A percentile compares a stretch with the other conserved stretches of the same genome.
Evolutionary conservation across 305 asterid species (phyloP).

Genomic region (Coffea humblotiana): DNA sequence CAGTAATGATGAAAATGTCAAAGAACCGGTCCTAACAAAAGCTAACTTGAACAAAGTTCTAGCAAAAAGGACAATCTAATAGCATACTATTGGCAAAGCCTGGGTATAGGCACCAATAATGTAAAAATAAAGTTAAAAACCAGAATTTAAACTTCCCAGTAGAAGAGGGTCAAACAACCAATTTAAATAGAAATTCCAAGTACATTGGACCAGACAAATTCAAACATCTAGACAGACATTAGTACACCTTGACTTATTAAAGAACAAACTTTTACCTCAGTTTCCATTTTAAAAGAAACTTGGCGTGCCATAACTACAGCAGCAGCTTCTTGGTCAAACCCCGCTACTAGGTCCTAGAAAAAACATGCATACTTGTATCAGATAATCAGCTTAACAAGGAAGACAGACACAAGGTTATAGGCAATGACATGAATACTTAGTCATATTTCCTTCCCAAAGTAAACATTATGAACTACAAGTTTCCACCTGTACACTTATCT

Average conservation of each 20-base stretch:
- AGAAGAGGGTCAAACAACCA: neutral
- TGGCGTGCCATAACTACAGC: constrained; percentile 96
- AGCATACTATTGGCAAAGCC: neutral
- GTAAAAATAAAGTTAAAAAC: neutral
- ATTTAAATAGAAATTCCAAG: neutral
- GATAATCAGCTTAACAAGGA: neutral
- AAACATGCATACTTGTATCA: neutral
- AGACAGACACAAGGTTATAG: neutral
- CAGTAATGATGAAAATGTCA: neutral
- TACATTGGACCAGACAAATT: constrained; percentile 1
- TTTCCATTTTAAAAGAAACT: constrained; percentile 96
- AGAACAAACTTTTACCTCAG: constrained; percentile 57
- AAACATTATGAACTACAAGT: neutral
- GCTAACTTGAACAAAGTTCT: neutral
- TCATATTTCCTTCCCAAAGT: neutral
- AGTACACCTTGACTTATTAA: constrained; percentile 3
- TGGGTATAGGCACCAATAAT: neutral
- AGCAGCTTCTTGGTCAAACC: constrained; percentile 99
- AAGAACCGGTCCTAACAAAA: neutral
- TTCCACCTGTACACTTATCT: neutral
- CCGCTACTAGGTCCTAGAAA: constrained; percentile 83
- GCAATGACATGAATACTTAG: neutral
- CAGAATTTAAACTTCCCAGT: neutral
- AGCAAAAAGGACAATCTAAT: neutral
- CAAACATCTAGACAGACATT: neutral